phyloP scores from a whole-genome alignment of 2,329 filamentous ascomycete species.

The Fusarium hostae region DNA sequence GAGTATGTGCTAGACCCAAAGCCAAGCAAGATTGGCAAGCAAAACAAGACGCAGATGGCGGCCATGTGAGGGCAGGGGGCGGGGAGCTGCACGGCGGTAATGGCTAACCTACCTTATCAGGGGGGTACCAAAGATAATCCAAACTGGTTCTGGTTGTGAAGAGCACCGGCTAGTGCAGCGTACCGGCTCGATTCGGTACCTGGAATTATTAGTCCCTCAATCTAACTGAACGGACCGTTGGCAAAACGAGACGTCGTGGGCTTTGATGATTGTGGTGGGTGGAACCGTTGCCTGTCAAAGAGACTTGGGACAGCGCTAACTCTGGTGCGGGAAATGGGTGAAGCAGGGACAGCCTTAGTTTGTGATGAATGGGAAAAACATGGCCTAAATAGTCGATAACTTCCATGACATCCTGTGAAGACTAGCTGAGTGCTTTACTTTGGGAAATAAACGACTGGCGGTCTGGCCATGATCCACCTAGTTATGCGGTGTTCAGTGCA shows the following conservation, averaged over 20 bases:
- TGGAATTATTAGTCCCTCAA: constrained; percentile 1
- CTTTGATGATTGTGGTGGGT: constrained; percentile 32
- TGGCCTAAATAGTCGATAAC: not conserved
- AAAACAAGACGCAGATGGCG: constrained; percentile 30
- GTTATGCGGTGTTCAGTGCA: not conserved
- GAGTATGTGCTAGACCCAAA: constrained; percentile 24
- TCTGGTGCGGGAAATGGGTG: constrained; percentile 35
- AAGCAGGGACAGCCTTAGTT: constrained; percentile 25
- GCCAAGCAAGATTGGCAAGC: constrained; percentile 26
- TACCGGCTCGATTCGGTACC: not conserved
- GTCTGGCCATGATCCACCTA: not conserved
- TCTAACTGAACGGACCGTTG: constrained; percentile 28
- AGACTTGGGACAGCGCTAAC: constrained; percentile 39
- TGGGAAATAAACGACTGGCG: not conserved
- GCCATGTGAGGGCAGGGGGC: constrained; percentile 38
- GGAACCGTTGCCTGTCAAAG: constrained; percentile 44
- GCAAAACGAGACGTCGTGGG: constrained; percentile 34
- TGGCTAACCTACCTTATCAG: constrained; percentile 21
- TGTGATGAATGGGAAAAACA: not conserved
- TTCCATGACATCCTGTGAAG: not conserved
- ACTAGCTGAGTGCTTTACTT: not conserved
- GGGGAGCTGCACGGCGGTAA: constrained; percentile 18
- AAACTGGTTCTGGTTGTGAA: not conserved
- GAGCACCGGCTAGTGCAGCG: not conserved
- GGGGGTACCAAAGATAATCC: not conserved